These are phyloP conservation scores for Auxenochlorella pyrenoidosa DNA, from an alignment of 139 green algal species.

Conservation along the genomic window DNA sequence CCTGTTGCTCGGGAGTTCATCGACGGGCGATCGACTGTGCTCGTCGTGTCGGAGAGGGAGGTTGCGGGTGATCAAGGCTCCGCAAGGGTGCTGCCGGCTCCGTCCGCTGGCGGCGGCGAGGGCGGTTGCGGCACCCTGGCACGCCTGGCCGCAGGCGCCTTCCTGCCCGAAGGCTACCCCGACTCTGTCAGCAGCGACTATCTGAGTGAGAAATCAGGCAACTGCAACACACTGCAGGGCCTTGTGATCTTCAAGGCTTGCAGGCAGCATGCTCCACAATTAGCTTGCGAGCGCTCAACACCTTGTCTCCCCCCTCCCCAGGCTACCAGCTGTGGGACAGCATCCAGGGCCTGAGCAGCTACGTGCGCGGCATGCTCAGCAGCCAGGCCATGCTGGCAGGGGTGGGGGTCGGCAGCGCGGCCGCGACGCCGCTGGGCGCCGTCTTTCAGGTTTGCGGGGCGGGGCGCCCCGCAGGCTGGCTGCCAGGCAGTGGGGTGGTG, in stretches of 20 bases:
- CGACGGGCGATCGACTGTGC: background rate
- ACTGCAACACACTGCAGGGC: no score
- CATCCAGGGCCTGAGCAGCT: slow-evolving; percentile 65
- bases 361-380: slow-evolving; percentile 81
- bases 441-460: slow-evolving; percentile 30
- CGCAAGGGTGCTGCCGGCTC: background rate
- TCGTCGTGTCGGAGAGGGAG: background rate
- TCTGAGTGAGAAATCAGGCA: background rate
- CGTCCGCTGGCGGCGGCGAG: background rate
- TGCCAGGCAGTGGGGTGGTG: background rate
- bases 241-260: no score
- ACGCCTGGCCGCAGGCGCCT: slow-evolving; percentile 14
- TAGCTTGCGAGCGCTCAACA: no score
- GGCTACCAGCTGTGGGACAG: slow-evolving; percentile 24
- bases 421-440: slow-evolving; percentile 69
- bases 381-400: slow-evolving; percentile 74
- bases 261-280: no score
- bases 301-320: background rate
- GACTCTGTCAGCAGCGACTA: slow-evolving; percentile 67
- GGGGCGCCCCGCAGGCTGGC: no score
- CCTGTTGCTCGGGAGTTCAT: background rate
- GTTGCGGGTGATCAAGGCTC: background rate
- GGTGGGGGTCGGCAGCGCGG: slow-evolving; percentile 74
- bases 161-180: slow-evolving; percentile 71
- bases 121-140: background rate